phyloP scores from a whole-genome alignment of 306 rosid species.

The Trifolium subterraneum region DNA sequence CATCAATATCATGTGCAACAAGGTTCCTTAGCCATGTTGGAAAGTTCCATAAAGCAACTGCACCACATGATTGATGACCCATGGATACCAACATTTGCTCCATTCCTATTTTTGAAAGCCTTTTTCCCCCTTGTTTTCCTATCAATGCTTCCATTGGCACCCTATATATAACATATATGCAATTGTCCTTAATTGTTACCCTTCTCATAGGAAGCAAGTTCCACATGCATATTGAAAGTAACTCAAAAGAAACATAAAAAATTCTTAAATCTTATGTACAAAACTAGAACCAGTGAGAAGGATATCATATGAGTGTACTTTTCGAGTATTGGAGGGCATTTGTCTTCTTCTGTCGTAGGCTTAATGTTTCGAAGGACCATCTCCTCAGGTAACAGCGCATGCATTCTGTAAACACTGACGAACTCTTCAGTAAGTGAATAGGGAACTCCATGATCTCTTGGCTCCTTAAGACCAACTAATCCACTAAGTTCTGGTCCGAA shows the following conservation, averaged over 20 bases:
- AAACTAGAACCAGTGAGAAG: not conserved
- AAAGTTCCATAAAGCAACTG: constrained; percentile 66
- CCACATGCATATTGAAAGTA: not conserved
- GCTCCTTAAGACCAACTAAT: constrained; percentile 69
- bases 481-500: constrained; percentile 70
- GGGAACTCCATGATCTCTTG: constrained; percentile 80
- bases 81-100: constrained; percentile 67
- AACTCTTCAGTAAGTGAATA: constrained; percentile 84
- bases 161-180: constrained; percentile 48
- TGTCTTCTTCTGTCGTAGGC: constrained; percentile 42
- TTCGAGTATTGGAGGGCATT: constrained; percentile 58
- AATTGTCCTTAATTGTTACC: constrained; percentile 2
- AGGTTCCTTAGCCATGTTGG: constrained; percentile 78
- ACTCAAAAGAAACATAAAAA: constrained; percentile 21
- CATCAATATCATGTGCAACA: constrained; percentile 65
- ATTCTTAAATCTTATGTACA: not conserved
- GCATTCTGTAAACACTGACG: constrained; percentile 78
- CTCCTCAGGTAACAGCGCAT: constrained; percentile 70
- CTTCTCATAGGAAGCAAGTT: constrained; percentile 24
- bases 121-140: constrained; percentile 71
- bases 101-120: constrained; percentile 62
- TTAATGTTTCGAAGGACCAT: constrained; percentile 54
- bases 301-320: constrained; percentile 43
- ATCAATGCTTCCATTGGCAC: constrained; percentile 64
- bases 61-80: constrained; percentile 83